Conservation (phyloP, 2,329 filamentous ascomycete genomes). For the Capronia americana region DNA sequence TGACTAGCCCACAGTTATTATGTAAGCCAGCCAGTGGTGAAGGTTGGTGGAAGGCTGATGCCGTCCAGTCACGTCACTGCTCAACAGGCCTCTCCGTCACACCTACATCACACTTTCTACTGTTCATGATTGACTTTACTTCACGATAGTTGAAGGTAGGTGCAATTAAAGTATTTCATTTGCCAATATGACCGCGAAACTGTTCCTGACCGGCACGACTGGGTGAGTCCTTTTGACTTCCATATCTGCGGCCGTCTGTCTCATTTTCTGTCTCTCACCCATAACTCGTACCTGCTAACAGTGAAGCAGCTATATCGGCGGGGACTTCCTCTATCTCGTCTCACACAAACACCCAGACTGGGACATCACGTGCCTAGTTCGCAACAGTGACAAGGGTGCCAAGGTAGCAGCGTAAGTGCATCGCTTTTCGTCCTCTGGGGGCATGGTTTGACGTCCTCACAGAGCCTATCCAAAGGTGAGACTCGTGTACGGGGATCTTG, state of each 20-base stretch:
- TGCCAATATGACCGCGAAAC: constrained; percentile 21
- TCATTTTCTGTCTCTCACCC: not conserved
- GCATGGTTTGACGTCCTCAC: not conserved
- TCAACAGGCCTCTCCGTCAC: not conserved
- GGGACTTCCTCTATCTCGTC: constrained; percentile 57
- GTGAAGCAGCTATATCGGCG: constrained; percentile 56
- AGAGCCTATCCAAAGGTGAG: constrained; percentile 49
- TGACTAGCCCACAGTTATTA: not conserved
- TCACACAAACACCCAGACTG: constrained; percentile 55
- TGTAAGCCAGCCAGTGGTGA: not conserved
- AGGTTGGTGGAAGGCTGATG: not conserved
- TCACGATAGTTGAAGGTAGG: not conserved
- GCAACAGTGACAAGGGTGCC: constrained; percentile 52
- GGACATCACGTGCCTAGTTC: constrained; percentile 53
- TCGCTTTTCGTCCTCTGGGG: not conserved
- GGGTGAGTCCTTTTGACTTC: not conserved
- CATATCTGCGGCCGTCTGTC: not conserved
- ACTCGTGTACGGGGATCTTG: constrained; percentile 53
- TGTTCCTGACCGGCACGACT: constrained; percentile 19
- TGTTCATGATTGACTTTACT: not conserved
- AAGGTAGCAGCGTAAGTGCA: constrained; percentile 43
- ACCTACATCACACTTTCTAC: not conserved
- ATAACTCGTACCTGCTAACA: not conserved
- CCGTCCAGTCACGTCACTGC: not conserved
- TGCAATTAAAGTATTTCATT: not conserved